These are phyloP conservation scores for Ogataea henricii DNA, from an alignment of 805 yeast species.

Conservation along the genomic window DNA sequence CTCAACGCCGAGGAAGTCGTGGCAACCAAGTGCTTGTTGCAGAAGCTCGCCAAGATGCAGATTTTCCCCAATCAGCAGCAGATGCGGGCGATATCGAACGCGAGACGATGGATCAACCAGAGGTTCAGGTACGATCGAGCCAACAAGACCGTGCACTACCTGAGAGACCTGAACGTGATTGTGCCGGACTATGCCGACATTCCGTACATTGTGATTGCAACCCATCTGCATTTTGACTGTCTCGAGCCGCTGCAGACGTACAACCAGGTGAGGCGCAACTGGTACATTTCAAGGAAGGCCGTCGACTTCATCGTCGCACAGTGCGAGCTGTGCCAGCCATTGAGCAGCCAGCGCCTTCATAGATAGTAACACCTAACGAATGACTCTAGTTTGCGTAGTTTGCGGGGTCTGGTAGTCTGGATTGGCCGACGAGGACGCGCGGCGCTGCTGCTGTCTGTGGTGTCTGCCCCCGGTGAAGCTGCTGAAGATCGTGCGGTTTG, in stretches of 20 bases:
- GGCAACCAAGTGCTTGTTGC: conserved; percentile 30
- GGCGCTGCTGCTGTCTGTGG: conserved; percentile 13
- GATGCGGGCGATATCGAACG: conserved; percentile 34
- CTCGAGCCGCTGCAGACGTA: conserved; percentile 24
- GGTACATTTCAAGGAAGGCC: conserved; percentile 34
- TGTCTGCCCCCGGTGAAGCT: conserved; percentile 15
- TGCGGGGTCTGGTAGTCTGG: conserved; percentile 24
- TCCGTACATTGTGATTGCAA: conserved; percentile 34
- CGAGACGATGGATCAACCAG: conserved; percentile 37
- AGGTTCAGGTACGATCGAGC: conserved; percentile 28
- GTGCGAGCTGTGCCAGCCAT: conserved; percentile 23
- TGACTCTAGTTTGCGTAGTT: conserved; percentile 23
- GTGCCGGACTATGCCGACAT: conserved; percentile 34
- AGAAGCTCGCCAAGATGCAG: conserved; percentile 25
- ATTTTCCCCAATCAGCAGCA: conserved; percentile 31
- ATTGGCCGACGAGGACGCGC: conserved; percentile 13
- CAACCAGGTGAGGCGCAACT: conserved; percentile 30
- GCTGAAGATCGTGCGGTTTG: conserved; percentile 20
- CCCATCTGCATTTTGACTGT: conserved; percentile 31
- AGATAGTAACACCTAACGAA: conserved; percentile 15
- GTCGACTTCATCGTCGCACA: conserved; percentile 28
- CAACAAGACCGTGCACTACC: conserved; percentile 26
- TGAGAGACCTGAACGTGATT: conserved; percentile 30
- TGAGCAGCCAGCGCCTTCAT: background rate
- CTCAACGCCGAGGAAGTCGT: conserved; percentile 29